These are phyloP conservation scores for Recurvomyces mirabilis DNA, from an alignment of 495 filamentous ascomycete species.

Conservation along the genomic window DNA sequence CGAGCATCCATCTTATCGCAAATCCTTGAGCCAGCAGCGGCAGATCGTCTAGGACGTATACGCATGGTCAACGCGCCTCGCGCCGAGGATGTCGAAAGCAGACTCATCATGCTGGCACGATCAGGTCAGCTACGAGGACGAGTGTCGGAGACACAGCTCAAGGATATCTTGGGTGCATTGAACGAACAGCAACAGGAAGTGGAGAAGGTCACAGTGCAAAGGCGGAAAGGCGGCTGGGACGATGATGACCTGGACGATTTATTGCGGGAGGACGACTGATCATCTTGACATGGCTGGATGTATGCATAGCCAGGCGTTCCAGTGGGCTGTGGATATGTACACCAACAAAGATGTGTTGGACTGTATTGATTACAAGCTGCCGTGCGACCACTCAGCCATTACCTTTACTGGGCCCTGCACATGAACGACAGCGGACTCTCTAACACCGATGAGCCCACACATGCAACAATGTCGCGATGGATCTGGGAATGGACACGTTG, in stretches of 20 bases:
- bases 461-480: no score
- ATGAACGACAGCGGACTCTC: no score
- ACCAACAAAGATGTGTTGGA: no score
- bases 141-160: slow-evolving; percentile 86
- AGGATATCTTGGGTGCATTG: slow-evolving; percentile 75
- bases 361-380: no score
- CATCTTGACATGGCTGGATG: background rate
- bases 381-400: no score
- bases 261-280: slow-evolving; percentile 38
- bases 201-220: slow-evolving; percentile 71
- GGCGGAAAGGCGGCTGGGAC: slow-evolving; percentile 77
- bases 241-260: slow-evolving; percentile 66
- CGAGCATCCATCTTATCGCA: slow-evolving; percentile 73
- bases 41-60: slow-evolving; percentile 87
- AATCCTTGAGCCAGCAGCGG: slow-evolving; percentile 87
- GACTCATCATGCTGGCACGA: slow-evolving; percentile 83
- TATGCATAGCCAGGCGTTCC: background rate
- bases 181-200: slow-evolving; percentile 42
- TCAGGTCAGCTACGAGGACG: slow-evolving; percentile 74
- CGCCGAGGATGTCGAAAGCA: slow-evolving; percentile 80
- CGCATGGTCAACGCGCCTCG: slow-evolving; percentile 89
- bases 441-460: no score
- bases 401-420: no score
- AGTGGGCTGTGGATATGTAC: no score
- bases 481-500: no score